phyloP scores from a whole-genome alignment of 2,329 filamentous ascomycete species.

The Claviceps lovelessii region DNA sequence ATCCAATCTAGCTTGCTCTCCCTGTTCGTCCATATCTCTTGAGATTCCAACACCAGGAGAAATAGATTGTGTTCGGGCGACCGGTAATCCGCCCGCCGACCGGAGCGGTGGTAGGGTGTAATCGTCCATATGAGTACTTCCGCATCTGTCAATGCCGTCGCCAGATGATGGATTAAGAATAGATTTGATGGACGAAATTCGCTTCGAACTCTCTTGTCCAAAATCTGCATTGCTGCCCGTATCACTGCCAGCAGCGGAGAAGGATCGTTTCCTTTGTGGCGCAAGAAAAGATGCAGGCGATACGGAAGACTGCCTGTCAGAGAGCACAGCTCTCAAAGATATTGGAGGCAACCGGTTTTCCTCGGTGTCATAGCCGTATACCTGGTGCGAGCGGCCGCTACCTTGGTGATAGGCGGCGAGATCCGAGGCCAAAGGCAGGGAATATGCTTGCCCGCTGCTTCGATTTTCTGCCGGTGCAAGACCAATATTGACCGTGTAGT shows the following conservation, averaged over 20 bases:
- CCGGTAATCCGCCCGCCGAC: conserved; percentile 21
- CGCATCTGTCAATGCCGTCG: conserved; percentile 12
- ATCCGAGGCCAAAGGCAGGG: conserved; percentile 27
- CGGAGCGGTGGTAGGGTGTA: conserved; percentile 28
- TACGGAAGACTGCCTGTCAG: conserved; percentile 41
- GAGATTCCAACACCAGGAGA: conserved; percentile 7
- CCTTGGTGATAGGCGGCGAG: conserved; percentile 39
- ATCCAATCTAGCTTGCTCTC: conserved; percentile 29
- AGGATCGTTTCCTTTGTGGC: conserved; percentile 50
- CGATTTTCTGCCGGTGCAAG: conserved; percentile 28
- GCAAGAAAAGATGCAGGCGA: conserved; percentile 48
- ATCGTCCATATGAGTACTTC: conserved; percentile 23
- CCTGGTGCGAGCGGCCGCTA: conserved; percentile 23
- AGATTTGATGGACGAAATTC: conserved; percentile 61
- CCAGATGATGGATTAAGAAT: conserved; percentile 47
- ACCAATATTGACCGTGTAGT: conserved; percentile 28
- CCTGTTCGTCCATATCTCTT: conserved; percentile 8
- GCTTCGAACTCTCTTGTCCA: conserved; percentile 38
- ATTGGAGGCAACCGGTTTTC: conserved; percentile 46
- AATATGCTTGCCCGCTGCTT: conserved; percentile 29
- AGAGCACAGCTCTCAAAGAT: conserved; percentile 27
- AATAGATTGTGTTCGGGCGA: conserved; percentile 13
- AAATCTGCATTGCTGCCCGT: conserved; percentile 20
- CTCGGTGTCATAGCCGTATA: conserved; percentile 30
- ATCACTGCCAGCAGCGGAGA: conserved; percentile 46